These are phyloP conservation scores for Lotmaria passim DNA, from an alignment of 208 protist genomes.

Conservation along the genomic window DNA sequence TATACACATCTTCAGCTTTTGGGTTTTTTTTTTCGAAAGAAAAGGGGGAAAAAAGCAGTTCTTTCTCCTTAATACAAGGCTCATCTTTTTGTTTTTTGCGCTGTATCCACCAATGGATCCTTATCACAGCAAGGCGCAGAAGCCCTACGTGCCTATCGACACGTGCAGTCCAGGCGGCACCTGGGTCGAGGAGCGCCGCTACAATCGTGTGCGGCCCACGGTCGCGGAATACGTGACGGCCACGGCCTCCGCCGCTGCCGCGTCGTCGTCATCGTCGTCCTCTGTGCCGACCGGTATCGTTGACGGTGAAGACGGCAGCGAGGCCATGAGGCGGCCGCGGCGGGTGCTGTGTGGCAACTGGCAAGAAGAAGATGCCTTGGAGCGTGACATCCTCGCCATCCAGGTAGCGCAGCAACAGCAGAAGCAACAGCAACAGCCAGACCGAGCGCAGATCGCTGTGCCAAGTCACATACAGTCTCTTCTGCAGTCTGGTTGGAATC, in stretches of 20 bases:
- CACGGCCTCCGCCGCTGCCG: too few species aligned
- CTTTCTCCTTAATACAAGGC: too few species aligned
- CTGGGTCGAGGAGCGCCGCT: constrained; percentile 91
- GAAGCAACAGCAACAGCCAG: neutral
- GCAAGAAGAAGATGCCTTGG: constrained; percentile 82
- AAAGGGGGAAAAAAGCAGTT: too few species aligned
- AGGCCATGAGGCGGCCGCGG: constrained; percentile 23
- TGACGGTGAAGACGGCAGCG: neutral
- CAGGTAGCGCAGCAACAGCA: constrained; percentile 39
- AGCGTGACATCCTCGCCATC: constrained; percentile 66
- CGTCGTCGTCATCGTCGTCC: too few species aligned
- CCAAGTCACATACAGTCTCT: constrained; percentile 10
- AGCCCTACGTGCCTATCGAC: constrained; percentile 87
- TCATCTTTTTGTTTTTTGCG: too few species aligned
- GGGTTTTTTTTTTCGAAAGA: too few species aligned
- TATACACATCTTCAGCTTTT: constrained; percentile 6
- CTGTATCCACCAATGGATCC: too few species aligned
- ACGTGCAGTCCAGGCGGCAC: constrained; percentile 83
- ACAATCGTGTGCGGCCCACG: constrained; percentile 77
- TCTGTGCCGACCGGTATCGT: neutral
- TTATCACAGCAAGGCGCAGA: constrained; percentile 39
- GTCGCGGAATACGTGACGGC: constrained; percentile 11
- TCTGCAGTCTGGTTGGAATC: constrained; percentile 28
- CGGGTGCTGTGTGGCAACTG: constrained; percentile 91
- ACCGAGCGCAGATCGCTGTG: neutral